phyloP scores from a whole-genome alignment of 176 grass and related monocot genomes.

The Triticum timopheevii region DNA sequence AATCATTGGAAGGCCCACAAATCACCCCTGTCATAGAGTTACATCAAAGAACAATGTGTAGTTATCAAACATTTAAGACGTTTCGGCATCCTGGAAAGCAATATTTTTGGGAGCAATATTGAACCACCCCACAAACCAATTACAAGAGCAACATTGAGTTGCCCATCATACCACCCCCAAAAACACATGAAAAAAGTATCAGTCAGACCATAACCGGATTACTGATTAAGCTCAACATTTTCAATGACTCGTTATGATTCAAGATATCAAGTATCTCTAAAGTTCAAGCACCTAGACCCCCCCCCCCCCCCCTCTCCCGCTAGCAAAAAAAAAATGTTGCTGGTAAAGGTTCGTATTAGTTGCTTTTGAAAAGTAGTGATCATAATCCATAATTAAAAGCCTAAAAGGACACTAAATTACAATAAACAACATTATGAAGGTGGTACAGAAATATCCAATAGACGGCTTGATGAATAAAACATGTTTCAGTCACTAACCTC shows the following conservation, averaged over 20 bases:
- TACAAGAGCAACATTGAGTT: not conserved
- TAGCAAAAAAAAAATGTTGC: conserved; percentile 12
- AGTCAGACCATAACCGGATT: not conserved
- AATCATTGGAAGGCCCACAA: conserved; percentile 12
- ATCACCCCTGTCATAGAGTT: not conserved
- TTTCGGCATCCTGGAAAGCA: not conserved
- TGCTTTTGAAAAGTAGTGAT: not conserved
- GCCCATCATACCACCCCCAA: not conserved
- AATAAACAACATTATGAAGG: conserved; percentile 10
- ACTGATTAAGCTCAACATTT: not conserved
- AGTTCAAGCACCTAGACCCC: not conserved
- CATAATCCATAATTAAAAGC: not conserved
- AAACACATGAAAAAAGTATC: not conserved
- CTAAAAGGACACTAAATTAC: not conserved
- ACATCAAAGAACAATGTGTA: not conserved
- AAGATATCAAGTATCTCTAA: not conserved
- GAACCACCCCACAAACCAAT: not conserved
- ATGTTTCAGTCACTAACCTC: conserved; percentile 56
- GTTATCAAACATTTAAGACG: not conserved
- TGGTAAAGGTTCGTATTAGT: not conserved
- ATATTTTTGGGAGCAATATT: not conserved
- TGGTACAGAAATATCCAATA: not conserved
- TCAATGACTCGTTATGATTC: not conserved
- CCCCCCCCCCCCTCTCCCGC: too few species aligned
- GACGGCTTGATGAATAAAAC: conserved; percentile 6